Evolutionary conservation across 495 filamentous ascomycete species (phyloP).

Genomic region (Choiromyces venosus): DNA sequence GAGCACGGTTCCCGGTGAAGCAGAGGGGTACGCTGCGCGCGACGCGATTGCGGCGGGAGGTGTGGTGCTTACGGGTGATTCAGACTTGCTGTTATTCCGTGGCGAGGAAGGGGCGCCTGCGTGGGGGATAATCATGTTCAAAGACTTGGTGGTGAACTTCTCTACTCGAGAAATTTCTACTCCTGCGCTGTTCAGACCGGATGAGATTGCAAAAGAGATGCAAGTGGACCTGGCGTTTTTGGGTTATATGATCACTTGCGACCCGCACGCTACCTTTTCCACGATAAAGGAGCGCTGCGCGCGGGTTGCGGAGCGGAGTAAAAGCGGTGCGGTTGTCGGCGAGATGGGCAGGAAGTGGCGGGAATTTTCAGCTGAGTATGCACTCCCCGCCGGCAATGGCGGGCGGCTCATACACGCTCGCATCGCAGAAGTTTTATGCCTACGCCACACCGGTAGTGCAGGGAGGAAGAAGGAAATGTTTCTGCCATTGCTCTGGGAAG

Average conservation of each 20-base stretch:
- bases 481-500: constrained; percentile 37
- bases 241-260: constrained; percentile 13
- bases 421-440: constrained; percentile 29
- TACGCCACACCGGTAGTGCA: background rate
- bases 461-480: constrained; percentile 21
- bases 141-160: constrained; percentile 14
- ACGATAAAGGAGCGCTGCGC: constrained; percentile 7
- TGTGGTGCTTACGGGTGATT: constrained; percentile 35
- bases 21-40: constrained; percentile 32
- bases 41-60: constrained; percentile 25
- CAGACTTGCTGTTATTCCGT: constrained; percentile 34
- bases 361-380: constrained; percentile 24
- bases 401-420: constrained; percentile 19
- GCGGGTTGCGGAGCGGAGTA: constrained; percentile 16
- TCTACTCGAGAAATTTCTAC: constrained; percentile 5
- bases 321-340: constrained; percentile 3
- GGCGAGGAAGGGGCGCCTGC: background rate
- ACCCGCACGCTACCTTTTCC: constrained; percentile 3
- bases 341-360: constrained; percentile 20
- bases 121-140: constrained; percentile 40
- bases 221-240: constrained; percentile 23
- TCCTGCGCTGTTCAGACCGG: constrained; percentile 28
- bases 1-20: constrained; percentile 33
- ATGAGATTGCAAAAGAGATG: background rate
- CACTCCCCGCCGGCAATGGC: constrained; percentile 2